Evolutionary conservation across 2,329 filamentous ascomycete genomes (phyloP).

Genomic region (Arthrobotrys musiformis): DNA sequence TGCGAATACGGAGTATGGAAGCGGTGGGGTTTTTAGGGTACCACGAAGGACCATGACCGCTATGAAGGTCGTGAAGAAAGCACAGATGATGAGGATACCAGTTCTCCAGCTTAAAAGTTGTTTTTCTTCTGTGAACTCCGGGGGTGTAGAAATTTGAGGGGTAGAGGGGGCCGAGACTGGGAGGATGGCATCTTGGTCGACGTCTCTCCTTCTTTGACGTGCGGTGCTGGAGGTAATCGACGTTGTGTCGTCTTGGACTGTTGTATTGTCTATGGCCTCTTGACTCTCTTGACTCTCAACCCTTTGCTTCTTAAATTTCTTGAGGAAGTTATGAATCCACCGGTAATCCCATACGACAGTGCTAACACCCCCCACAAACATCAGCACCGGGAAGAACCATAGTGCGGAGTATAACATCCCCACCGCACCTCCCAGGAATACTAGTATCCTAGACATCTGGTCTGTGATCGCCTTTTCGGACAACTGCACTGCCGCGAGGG

Average conservation of each 20-base stretch:
- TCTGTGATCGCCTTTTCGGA: slow-evolving; percentile 76
- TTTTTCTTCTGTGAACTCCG: not conserved
- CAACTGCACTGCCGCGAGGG: slow-evolving; percentile 75
- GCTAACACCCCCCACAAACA: slow-evolving; percentile 68
- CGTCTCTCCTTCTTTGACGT: slow-evolving; percentile 64
- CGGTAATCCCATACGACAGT: slow-evolving; percentile 71
- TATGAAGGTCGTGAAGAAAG: slow-evolving; percentile 68
- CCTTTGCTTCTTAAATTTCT: slow-evolving; percentile 54
- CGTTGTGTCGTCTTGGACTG: not conserved
- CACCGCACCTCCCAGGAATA: slow-evolving; percentile 72
- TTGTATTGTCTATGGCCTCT: not conserved
- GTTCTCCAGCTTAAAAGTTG: slow-evolving; percentile 16
- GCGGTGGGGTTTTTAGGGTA: slow-evolving; percentile 62
- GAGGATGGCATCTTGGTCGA: slow-evolving; percentile 65
- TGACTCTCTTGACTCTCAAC: slow-evolving; percentile 4
- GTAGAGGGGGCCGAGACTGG: slow-evolving; percentile 56
- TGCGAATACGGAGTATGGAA: slow-evolving; percentile 72
- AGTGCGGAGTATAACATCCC: slow-evolving; percentile 77
- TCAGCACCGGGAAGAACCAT: slow-evolving; percentile 78
- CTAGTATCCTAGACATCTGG: slow-evolving; percentile 70
- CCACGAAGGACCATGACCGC: slow-evolving; percentile 68
- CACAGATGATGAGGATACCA: slow-evolving; percentile 30
- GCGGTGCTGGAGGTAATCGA: slow-evolving; percentile 57
- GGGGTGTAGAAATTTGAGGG: not conserved
- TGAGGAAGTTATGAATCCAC: slow-evolving; percentile 64